phyloP scores from a whole-genome alignment of 140 eudicot genomes.

The Oenanthe javanica region DNA sequence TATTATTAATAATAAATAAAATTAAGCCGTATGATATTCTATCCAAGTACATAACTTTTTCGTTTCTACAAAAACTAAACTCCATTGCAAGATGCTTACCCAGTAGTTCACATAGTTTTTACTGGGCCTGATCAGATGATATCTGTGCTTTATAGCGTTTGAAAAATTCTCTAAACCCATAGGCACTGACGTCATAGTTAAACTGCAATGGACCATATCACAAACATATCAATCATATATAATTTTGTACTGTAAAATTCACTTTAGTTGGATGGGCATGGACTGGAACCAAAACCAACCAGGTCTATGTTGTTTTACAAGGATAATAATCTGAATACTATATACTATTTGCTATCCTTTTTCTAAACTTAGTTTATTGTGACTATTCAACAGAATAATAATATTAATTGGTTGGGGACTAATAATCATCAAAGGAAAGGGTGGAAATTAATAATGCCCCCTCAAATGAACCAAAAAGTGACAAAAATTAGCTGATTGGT shows the following conservation, averaged over 20 bases:
- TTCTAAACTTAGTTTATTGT: neutral
- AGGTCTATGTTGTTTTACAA: neutral
- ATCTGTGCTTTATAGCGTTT: constrained; percentile 60
- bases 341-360: no score
- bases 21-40: neutral
- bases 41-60: neutral
- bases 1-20: neutral
- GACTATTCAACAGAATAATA: neutral
- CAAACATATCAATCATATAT: neutral
- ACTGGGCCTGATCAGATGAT: constrained; percentile 30
- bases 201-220: constrained; percentile 36
- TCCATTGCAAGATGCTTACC: neutral
- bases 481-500: neutral
- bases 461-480: neutral
- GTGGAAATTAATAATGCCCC: neutral
- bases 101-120: neutral
- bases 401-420: neutral
- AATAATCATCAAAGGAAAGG: neutral
- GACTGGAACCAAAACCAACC: neutral
- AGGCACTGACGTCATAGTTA: constrained; percentile 67
- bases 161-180: constrained; percentile 89
- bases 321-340: neutral
- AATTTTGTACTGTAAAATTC: neutral
- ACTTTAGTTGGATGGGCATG: neutral
- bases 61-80: neutral